A percentile compares a stretch with the other conserved stretches of the same genome.
Conservation (phyloP, 2,329 filamentous ascomycete genomes). For the Monosporascus cannonballus region DNA sequence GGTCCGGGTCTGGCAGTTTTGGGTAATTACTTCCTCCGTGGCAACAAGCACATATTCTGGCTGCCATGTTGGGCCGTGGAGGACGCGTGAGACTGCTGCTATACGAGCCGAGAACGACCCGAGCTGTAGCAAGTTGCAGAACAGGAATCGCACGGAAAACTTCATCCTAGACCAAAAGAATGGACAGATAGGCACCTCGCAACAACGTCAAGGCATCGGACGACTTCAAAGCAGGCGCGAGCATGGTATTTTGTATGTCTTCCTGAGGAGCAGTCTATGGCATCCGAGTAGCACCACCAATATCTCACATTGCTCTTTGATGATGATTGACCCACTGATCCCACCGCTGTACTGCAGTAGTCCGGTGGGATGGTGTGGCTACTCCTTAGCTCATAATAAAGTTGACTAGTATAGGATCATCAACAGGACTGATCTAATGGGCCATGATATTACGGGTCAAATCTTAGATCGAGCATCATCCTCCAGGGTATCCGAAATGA, state of each 20-base stretch:
- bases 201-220: not conserved
- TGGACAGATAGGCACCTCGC: not conserved
- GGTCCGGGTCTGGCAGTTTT: constrained; percentile 39
- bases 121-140: not conserved
- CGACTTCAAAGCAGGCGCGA: not conserved
- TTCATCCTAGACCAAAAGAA: not conserved
- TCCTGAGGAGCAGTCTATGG: not conserved
- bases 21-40: constrained; percentile 30
- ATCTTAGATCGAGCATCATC: no score
- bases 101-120: not conserved
- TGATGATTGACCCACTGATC: no score
- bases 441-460: no score
- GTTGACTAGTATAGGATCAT: no score
- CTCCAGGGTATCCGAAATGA: no score
- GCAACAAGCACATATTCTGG: constrained; percentile 25
- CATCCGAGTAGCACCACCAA: not conserved
- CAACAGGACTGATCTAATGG: no score
- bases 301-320: no score
- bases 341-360: no score
- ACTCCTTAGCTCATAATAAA: no score
- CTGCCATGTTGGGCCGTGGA: constrained; percentile 22
- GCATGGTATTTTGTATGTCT: not conserved
- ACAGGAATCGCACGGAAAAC: no score
- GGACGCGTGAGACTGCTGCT: not conserved
- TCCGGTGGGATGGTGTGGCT: no score